phyloP scores from a whole-genome alignment of 768 basidiomycete genomes.

The Suillus hirtellus region DNA sequence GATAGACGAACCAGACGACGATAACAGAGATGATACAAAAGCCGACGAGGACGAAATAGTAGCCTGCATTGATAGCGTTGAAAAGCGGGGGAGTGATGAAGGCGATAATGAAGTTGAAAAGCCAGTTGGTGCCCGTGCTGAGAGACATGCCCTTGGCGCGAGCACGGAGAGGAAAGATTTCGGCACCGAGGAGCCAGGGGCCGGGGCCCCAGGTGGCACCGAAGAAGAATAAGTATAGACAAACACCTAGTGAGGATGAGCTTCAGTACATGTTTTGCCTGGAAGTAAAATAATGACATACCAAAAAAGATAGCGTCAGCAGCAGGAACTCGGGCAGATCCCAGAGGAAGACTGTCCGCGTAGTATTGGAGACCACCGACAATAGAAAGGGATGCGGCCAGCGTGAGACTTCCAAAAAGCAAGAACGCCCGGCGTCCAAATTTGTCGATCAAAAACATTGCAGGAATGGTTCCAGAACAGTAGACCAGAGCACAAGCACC shows the following conservation, averaged over 20 bases:
- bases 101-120: slow-evolving; percentile 42
- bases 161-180: slow-evolving; percentile 46
- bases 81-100: slow-evolving; percentile 63
- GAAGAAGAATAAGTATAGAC: slow-evolving; percentile 61
- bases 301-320: slow-evolving; percentile 39
- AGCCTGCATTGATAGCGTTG: slow-evolving; percentile 44
- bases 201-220: slow-evolving; percentile 58
- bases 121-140: slow-evolving; percentile 35
- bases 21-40: slow-evolving; percentile 46
- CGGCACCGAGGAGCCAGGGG: slow-evolving; percentile 54
- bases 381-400: slow-evolving; percentile 47
- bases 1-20: slow-evolving; percentile 49
- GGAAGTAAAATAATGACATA: slow-evolving; percentile 19
- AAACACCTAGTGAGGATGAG: slow-evolving; percentile 33
- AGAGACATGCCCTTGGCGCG: slow-evolving; percentile 42
- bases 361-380: slow-evolving; percentile 54
- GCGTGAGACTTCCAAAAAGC: slow-evolving; percentile 43
- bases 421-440: slow-evolving; percentile 54
- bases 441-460: slow-evolving; percentile 53
- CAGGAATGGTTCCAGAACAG: slow-evolving; percentile 51
- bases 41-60: slow-evolving; percentile 52
- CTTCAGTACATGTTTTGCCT: slow-evolving; percentile 15
- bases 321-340: slow-evolving; percentile 29
- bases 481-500: slow-evolving; percentile 49
- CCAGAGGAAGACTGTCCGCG: slow-evolving; percentile 40